Conservation (phyloP, 1,284 basidiomycete species). For the Hemileia vastatrix region DNA sequence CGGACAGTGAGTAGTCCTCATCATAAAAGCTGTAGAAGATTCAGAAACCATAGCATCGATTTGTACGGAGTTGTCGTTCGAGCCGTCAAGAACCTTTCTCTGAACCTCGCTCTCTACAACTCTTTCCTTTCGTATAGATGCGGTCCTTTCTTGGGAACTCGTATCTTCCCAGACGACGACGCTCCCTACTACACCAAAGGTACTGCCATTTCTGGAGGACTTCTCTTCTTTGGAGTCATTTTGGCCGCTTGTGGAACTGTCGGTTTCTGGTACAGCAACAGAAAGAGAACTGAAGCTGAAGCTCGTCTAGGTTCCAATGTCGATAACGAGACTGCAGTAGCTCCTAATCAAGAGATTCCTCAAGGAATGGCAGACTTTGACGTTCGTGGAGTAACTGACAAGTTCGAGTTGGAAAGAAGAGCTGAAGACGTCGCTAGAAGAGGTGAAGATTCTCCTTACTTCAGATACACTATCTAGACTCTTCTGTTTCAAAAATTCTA, state of each 20-base stretch:
- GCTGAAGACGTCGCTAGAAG: constrained; percentile 8
- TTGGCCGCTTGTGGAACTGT: constrained; percentile 20
- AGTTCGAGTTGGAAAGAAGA: constrained; percentile 3
- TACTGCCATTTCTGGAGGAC: constrained; percentile 27
- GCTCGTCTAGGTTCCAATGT: not conserved
- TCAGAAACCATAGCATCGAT: too few species aligned
- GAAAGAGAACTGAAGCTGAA: constrained; percentile 21
- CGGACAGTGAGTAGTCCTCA: not conserved
- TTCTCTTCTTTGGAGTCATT: constrained; percentile 28
- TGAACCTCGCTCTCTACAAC: too few species aligned
- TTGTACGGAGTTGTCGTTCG: too few species aligned
- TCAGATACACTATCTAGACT: constrained; percentile 29
- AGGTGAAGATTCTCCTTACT: constrained; percentile 26
- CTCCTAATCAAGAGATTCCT: not conserved
- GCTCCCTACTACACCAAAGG: constrained; percentile 33
- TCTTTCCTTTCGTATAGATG: not conserved
- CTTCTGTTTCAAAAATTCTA: not conserved
- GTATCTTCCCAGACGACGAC: constrained; percentile 31
- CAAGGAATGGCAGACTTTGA: not conserved
- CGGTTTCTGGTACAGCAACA: constrained; percentile 27
- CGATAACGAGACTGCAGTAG: not conserved
- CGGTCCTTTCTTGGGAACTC: constrained; percentile 34
- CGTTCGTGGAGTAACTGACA: constrained; percentile 5
- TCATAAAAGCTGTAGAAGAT: not conserved
- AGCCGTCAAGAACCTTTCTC: too few species aligned